Evolutionary conservation across 768 basidiomycete genomes (phyloP), one percentile per base, ranked within the genome.

Genomic region (Panaeolus papilionaceus): DNA sequence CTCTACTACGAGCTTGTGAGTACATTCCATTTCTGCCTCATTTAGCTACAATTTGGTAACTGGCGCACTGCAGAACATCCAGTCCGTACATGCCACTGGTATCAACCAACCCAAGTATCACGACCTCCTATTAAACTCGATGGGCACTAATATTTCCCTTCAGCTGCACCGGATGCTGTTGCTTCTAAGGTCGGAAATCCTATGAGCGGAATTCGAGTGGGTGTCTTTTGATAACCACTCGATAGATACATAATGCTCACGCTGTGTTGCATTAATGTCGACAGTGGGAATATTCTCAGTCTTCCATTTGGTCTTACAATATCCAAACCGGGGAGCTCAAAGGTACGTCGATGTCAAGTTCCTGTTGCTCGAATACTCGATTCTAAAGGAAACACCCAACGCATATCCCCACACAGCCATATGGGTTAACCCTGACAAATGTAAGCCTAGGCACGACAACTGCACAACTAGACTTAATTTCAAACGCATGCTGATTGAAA

Each of bases 271-370:
- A 20, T 26, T 10, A 11, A 42, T 9, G 10, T 49, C 23, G 16
- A 33, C 33, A 58, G 54, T 58, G 11, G 54, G 54, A n/a, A 4
- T 58, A 58, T 58, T 58, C 54, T 4, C 8, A 58, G 28, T 58
- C 54, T 28, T 58, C 54, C 0, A 58, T 58, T 58, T 58, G 54
- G 54, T 58, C 54, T 6, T 58, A 58, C 54, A 33, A 58, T 58
- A 11, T 12, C 33, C 54, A 58, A 33, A 58, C 3, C 14, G 33
- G 14, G 28, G 11, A 37, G 14, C 26, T 58, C 33, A 4, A 28
- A 58, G 54, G 54, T 58, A 16, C 33, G 54, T 37, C 33, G 11
- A 16, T n/a, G 26, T 14, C 11, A 16, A 14, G 16, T 12, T 49
- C 47, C 7, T 7, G 6, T 23, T 6, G 20, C 47, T 23, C 20